These are phyloP conservation scores for Paraglomus occultum DNA, from an alignment of 192 early-diverging fungal genomes.

Conservation along the genomic window DNA sequence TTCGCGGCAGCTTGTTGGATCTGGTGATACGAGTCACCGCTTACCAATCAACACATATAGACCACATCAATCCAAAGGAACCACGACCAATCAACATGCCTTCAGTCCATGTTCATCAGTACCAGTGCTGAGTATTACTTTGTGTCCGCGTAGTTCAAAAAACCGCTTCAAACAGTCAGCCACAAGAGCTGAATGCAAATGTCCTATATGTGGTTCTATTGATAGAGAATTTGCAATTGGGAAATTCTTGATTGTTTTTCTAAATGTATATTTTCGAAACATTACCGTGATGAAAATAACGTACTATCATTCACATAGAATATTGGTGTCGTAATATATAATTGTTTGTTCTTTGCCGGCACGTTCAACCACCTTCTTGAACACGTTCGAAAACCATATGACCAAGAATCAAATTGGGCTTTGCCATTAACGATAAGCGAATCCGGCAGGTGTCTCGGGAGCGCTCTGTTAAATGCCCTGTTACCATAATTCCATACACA, in stretches of 20 bases:
- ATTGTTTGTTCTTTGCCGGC: slow-evolving; percentile 36
- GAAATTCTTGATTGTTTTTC: not conserved
- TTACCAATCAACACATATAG: not conserved
- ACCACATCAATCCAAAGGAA: not conserved
- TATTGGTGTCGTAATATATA: slow-evolving; percentile 83
- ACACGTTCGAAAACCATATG: no score
- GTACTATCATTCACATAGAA: slow-evolving; percentile 85
- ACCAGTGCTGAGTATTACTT: slow-evolving; percentile 63
- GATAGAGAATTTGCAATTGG: not conserved
- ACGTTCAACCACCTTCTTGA: not conserved
- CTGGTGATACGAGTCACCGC: slow-evolving; percentile 36
- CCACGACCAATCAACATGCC: slow-evolving; percentile 38
- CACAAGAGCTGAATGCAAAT: slow-evolving; percentile 86
- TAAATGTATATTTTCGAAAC: not conserved
- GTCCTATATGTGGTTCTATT: slow-evolving; percentile 89
- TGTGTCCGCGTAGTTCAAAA: slow-evolving; percentile 65
- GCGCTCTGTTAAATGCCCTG: no score
- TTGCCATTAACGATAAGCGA: no score
- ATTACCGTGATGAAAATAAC: not conserved
- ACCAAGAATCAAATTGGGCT: no score
- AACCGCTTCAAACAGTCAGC: slow-evolving; percentile 80
- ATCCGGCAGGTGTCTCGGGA: no score
- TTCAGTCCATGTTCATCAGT: slow-evolving; percentile 98
- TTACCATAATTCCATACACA: no score
- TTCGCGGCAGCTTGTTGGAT: slow-evolving; percentile 87